Evolutionary conservation across 805 yeast genomes (phyloP), one percentile per base, ranked within the genome.

Genomic region (Starmerella geochares): DNA sequence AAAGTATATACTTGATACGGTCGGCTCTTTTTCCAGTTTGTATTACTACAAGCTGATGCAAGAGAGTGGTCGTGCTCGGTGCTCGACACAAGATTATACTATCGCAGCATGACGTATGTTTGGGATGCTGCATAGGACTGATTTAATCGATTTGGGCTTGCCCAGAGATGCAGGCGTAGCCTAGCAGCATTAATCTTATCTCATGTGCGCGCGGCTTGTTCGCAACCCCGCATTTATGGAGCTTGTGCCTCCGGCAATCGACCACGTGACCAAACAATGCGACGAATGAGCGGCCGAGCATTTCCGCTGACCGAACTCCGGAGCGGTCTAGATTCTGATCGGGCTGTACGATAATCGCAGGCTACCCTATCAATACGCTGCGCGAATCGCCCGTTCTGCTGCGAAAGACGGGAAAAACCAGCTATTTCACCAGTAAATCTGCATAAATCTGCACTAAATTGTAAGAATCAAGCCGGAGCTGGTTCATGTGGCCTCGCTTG

Each of bases 321-420:
- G 25, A 20, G 16, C 39, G 39, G 39, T 36, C 39, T 13, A 36
- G 39, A 36, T 36, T 21, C 20, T 5, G 2, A 6, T 33, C 37
- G 37, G 37, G 37, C 37, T 16, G 37, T 33, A 33, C 37, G 37
- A 33, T 33, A 33, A 33, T 33, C 21, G 16, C 37, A 33, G 21
- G 37, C 37, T 33, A 17, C 37, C 37, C 37, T 33, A 33, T n/a
- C 21, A 21, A 16, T 17, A 16, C 13, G 21, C 37, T 8, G 37
- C 37, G 14, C 14, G 32, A 29, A n/a, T n/a, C n/a, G n/a, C n/a
- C n/a, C n/a, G n/a, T n/a, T n/a, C n/a, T n/a, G n/a, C n/a, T n/a
- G n/a, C n/a, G n/a, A n/a, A n/a, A n/a, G n/a, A n/a, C n/a, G n/a
- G n/a, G n/a, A n/a, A n/a, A n/a, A n/a, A n/a, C n/a, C n/a, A n/a